Conservation (phyloP, 2,329 filamentous ascomycete species). For the Aspergillus sp. region DNA sequence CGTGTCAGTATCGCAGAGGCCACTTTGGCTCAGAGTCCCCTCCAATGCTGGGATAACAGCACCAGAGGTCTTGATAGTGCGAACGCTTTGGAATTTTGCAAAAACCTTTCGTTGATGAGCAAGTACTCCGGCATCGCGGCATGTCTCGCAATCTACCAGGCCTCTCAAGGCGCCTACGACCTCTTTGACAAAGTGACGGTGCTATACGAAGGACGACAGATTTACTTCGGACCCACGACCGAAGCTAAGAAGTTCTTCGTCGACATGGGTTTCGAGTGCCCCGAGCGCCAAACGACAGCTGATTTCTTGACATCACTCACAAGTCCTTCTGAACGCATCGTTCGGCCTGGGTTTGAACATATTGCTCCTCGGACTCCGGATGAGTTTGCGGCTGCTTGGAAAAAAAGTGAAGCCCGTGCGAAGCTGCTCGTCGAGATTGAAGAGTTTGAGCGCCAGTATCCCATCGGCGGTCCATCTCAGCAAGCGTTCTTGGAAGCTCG, state of each 20-base stretch:
- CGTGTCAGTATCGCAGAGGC: slow-evolving; percentile 62
- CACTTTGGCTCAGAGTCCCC: slow-evolving; percentile 42
- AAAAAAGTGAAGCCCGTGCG: slow-evolving; percentile 47
- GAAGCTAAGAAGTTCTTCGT: slow-evolving; percentile 64
- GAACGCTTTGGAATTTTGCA: slow-evolving; percentile 52
- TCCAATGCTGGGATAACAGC: slow-evolving; percentile 38
- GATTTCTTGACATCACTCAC: slow-evolving; percentile 68
- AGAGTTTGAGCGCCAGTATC: neutral
- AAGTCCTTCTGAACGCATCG: slow-evolving; percentile 56
- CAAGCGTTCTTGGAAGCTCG: neutral
- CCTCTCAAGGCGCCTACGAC: slow-evolving; percentile 38
- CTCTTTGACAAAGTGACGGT: slow-evolving; percentile 68
- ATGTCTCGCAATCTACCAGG: slow-evolving; percentile 51
- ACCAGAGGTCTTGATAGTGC: slow-evolving; percentile 41
- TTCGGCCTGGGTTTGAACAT: slow-evolving; percentile 56
- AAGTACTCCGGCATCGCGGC: slow-evolving; percentile 43
- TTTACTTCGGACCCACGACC: slow-evolving; percentile 64
- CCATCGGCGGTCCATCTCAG: neutral
- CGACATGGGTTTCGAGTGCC: slow-evolving; percentile 64
- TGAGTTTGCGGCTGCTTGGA: slow-evolving; percentile 60
- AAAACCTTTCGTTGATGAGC: slow-evolving; percentile 44
- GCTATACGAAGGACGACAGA: slow-evolving; percentile 68
- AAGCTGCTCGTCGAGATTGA: slow-evolving; percentile 32
- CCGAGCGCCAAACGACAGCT: slow-evolving; percentile 61
- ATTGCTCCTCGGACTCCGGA: slow-evolving; percentile 63